Conservation (phyloP, 495 filamentous ascomycete genomes). For the Lasiosphaeriaceae sp. region DNA sequence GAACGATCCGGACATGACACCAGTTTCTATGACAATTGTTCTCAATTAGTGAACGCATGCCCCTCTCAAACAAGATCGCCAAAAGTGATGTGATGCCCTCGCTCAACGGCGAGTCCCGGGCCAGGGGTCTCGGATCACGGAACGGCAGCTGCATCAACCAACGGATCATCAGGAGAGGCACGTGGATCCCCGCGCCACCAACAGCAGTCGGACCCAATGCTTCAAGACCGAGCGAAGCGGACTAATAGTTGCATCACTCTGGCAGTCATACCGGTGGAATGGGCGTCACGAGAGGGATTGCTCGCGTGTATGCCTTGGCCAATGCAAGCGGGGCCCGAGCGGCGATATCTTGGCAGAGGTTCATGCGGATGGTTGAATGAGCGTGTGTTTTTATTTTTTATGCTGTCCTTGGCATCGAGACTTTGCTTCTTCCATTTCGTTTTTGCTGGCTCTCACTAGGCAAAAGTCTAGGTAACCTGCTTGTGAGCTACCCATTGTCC, state of each 20-base stretch:
- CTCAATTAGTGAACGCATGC: too few species aligned
- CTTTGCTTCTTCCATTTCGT: not conserved
- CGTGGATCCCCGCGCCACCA: not conserved
- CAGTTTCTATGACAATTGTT: too few species aligned
- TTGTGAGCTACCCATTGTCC: too few species aligned
- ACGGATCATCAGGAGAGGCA: not conserved
- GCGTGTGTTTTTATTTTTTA: not conserved
- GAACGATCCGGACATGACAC: too few species aligned
- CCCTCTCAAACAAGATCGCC: not conserved
- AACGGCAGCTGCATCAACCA: not conserved
- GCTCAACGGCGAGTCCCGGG: not conserved
- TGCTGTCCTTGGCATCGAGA: not conserved
- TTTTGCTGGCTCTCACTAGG: too few species aligned
- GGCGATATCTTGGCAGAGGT: not conserved
- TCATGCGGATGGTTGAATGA: not conserved
- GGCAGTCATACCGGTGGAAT: not conserved
- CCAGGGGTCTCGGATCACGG: not conserved
- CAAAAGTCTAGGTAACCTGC: too few species aligned
- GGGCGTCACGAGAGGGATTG: not conserved
- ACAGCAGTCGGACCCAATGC: not conserved
- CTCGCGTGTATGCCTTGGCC: not conserved
- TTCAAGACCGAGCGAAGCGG: not conserved
- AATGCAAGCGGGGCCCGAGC: not conserved
- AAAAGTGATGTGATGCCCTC: not conserved
- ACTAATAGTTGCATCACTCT: not conserved